phyloP scores from a whole-genome alignment of 768 basidiomycete genomes.

The Termitomyces sp. region DNA sequence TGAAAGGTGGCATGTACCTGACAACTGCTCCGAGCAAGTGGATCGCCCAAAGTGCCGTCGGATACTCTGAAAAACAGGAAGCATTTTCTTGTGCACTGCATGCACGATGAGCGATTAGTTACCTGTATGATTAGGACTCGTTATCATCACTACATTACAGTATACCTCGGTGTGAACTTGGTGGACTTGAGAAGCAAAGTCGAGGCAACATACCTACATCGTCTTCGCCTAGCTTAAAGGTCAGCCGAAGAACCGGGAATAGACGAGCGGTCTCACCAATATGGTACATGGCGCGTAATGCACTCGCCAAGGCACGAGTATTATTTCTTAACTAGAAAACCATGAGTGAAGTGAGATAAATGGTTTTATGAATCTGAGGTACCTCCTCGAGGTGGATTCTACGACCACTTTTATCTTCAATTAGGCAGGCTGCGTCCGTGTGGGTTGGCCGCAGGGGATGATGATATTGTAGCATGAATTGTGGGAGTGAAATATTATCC shows the following conservation, averaged over 20 bases:
- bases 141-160: conserved; percentile 39
- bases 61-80: conserved; percentile 35
- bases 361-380: not conserved
- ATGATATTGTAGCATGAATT: conserved; percentile 52
- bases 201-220: conserved; percentile 50
- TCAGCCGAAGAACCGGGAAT: not conserved
- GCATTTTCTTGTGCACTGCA: not conserved
- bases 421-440: conserved; percentile 39
- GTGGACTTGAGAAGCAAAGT: not conserved
- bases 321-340: conserved; percentile 23
- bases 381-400: conserved; percentile 39
- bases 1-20: conserved; percentile 32
- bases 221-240: conserved; percentile 33
- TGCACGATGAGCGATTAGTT: not conserved
- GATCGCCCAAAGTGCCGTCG: conserved; percentile 45
- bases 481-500: conserved; percentile 52
- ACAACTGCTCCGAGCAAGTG: conserved; percentile 49
- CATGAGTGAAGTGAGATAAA: conserved; percentile 1
- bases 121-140: conserved; percentile 56
- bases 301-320: conserved; percentile 34
- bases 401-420: conserved; percentile 48
- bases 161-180: not conserved
- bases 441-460: conserved; percentile 41
- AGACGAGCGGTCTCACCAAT: conserved; percentile 17
- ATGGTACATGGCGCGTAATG: conserved; percentile 25